Percentiles rank a stretch among this genome's conserved stretches.
These are phyloP conservation scores for Leccinum broughii DNA, from an alignment of 768 basidiomycete species.

Conservation along the genomic window DNA sequence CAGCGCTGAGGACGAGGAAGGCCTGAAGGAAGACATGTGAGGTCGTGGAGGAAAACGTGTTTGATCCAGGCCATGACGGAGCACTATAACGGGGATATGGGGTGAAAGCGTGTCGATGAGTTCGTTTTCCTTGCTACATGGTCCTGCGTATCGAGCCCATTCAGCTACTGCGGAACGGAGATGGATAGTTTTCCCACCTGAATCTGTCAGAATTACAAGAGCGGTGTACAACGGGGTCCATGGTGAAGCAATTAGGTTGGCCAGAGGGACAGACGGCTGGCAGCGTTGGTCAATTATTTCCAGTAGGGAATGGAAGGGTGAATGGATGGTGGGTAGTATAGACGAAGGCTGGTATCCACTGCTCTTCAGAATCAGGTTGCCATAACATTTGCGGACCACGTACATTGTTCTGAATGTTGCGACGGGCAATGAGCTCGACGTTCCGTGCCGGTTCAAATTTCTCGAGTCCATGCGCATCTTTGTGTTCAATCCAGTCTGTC, in stretches of 20 bases:
- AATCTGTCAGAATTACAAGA: conserved; percentile 52
- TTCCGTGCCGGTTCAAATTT: conserved; percentile 65
- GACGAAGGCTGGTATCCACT: conserved; percentile 26
- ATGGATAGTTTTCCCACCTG: conserved; percentile 37
- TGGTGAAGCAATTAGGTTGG: conserved; percentile 57
- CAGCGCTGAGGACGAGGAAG: conserved; percentile 50
- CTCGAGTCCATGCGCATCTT: conserved; percentile 63
- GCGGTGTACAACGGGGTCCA: conserved; percentile 61
- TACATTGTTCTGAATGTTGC: conserved; percentile 47
- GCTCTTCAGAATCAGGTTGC: conserved; percentile 8
- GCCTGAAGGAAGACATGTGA: conserved; percentile 58
- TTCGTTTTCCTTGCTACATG: conserved; percentile 38
- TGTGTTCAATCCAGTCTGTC: conserved; percentile 72
- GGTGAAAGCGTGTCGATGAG: conserved; percentile 51
- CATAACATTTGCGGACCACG: conserved; percentile 25
- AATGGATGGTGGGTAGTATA: conserved; percentile 49
- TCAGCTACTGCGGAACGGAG: conserved; percentile 2
- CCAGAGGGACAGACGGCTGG: conserved; percentile 50
- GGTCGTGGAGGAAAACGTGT: conserved; percentile 30
- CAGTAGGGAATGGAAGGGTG: conserved; percentile 54
- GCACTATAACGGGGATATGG: conserved; percentile 58
- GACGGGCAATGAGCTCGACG: conserved; percentile 56
- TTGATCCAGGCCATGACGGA: conserved; percentile 43
- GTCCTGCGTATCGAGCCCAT: conserved; percentile 19
- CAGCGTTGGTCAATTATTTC: conserved; percentile 54